Conservation (phyloP, 441 rosid species). For the Populus hybrid region DNA sequence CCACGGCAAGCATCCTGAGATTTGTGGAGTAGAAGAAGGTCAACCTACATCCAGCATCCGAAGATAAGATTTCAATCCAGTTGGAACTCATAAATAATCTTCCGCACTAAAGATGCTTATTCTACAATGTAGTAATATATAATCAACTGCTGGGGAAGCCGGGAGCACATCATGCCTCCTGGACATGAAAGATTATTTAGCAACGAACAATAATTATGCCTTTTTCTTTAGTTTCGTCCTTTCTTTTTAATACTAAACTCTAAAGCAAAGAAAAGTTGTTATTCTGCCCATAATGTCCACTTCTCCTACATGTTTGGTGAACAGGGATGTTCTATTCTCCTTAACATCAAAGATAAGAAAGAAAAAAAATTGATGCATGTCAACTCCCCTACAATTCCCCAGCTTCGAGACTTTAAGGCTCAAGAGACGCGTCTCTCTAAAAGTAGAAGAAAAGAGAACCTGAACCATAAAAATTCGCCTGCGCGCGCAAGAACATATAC, state of each 20-base stretch:
- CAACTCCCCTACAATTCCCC: background rate
- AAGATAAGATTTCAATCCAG: background rate
- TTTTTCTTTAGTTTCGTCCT: background rate
- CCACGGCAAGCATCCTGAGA: background rate
- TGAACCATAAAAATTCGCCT: too few relatives aligned
- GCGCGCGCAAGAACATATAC: too few relatives aligned
- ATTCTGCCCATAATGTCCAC: background rate
- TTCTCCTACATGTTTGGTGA: background rate
- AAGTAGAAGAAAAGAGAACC: too few relatives aligned
- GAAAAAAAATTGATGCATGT: background rate
- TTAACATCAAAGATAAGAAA: background rate
- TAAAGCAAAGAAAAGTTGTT: background rate
- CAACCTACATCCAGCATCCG: background rate
- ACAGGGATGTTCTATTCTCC: background rate
- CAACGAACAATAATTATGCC: background rate
- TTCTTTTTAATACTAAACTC: too few relatives aligned
- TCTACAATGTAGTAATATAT: background rate
- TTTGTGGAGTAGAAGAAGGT: background rate
- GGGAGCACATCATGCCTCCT: background rate
- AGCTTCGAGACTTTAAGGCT: too few relatives aligned
- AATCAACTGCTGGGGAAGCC: background rate
- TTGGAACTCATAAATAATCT: too few relatives aligned
- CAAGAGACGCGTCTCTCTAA: too few relatives aligned
- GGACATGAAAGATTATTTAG: background rate
- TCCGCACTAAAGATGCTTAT: background rate